Percentiles rank a stretch among this genome's conserved stretches.
These are phyloP conservation scores for Phialocephala subalpina DNA, from an alignment of 2,329 filamentous ascomycete species.

Conservation along the genomic window DNA sequence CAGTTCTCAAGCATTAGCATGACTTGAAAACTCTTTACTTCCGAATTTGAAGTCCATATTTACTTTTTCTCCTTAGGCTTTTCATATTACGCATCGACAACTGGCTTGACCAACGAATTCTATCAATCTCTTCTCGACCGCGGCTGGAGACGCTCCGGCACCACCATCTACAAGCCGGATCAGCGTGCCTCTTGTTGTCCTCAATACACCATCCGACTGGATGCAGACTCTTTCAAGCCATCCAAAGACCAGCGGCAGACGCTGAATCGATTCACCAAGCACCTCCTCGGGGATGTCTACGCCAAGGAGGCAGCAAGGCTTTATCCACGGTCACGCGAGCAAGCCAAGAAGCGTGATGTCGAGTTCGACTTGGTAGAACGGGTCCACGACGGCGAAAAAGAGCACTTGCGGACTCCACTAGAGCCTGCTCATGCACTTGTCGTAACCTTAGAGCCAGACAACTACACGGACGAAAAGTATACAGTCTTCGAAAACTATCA, in stretches of 20 bases:
- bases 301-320: conserved; percentile 67
- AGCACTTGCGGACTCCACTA: conserved; percentile 57
- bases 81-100: conserved; percentile 74
- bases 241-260: conserved; percentile 78
- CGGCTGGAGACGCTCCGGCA: conserved; percentile 79
- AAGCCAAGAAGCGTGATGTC: conserved; percentile 67
- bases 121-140: conserved; percentile 79
- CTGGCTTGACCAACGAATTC: conserved; percentile 66
- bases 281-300: conserved; percentile 74
- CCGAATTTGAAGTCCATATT: conserved; percentile 21
- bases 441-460: conserved; percentile 74
- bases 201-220: conserved; percentile 84
- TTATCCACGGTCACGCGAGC: conserved; percentile 73
- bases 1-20: conserved; percentile 17
- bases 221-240: conserved; percentile 69
- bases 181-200: conserved; percentile 86
- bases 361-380: conserved; percentile 72
- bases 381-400: conserved; percentile 72
- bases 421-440: conserved; percentile 72
- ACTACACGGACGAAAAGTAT: conserved; percentile 81
- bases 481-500: conserved; percentile 79
- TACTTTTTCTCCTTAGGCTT: conserved; percentile 60
- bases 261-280: conserved; percentile 78
- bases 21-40: conserved; percentile 15
- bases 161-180: conserved; percentile 79